phyloP scores from a whole-genome alignment of 495 filamentous ascomycete genomes.

The Penicillium pancosmium region DNA sequence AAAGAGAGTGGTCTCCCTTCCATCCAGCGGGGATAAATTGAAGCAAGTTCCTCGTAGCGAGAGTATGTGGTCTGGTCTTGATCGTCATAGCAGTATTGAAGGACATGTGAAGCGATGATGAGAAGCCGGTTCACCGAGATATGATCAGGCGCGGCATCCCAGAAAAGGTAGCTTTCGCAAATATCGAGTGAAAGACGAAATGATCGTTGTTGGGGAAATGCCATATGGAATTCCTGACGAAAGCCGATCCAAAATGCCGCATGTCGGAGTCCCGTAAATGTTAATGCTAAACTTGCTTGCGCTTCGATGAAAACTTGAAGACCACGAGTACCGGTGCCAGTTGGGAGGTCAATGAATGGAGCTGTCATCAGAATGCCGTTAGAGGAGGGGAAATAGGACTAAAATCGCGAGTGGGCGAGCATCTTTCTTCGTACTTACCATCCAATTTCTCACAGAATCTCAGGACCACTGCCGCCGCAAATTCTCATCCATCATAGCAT shows the following conservation, averaged over 20 bases:
- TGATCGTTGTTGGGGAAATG: constrained; percentile 34
- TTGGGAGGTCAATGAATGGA: constrained; percentile 22
- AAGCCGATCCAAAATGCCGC: constrained; percentile 38
- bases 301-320: constrained; percentile 26
- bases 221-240: constrained; percentile 39
- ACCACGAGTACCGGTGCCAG: constrained; percentile 21
- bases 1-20: constrained; percentile 17
- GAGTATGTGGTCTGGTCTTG: neutral
- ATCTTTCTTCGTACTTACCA: constrained; percentile 4
- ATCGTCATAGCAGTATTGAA: constrained; percentile 34
- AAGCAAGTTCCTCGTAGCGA: constrained; percentile 7
- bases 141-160: constrained; percentile 26
- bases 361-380: neutral
- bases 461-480: constrained; percentile 21
- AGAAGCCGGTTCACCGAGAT: constrained; percentile 32
- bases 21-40: constrained; percentile 6
- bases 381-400: no score
- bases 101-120: constrained; percentile 25
- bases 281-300: constrained; percentile 16
- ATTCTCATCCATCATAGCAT: constrained; percentile 32
- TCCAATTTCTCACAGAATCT: constrained; percentile 28
- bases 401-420: no score
- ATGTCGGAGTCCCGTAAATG: constrained; percentile 23
- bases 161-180: constrained; percentile 22
- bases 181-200: constrained; percentile 22